These are phyloP conservation scores for Lenwebbia sp. DNA, from an alignment of 345 rosid species.

Conservation along the genomic window DNA sequence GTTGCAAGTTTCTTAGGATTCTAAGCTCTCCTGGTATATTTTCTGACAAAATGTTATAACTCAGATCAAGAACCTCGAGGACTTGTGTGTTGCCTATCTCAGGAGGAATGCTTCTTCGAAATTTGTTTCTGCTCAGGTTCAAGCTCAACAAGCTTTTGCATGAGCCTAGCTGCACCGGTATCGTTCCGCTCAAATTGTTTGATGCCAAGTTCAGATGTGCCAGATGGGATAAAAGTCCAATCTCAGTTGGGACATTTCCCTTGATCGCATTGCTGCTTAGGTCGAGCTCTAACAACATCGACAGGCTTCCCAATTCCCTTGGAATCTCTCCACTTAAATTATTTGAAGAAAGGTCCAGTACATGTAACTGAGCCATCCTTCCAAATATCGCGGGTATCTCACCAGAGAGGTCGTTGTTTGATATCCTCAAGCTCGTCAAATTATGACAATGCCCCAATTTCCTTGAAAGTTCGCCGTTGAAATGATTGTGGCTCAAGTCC, in stretches of 20 bases:
- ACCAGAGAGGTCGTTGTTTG: background rate
- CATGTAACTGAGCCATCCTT: background rate
- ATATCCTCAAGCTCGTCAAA: background rate
- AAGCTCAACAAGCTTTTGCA: background rate
- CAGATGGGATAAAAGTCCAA: background rate
- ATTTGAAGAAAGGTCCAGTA: background rate
- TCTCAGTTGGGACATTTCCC: background rate
- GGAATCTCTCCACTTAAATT: background rate
- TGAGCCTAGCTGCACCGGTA: background rate
- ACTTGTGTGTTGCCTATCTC: background rate
- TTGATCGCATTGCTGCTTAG: background rate
- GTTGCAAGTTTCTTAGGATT: background rate
- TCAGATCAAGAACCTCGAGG: background rate
- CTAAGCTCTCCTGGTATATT: background rate
- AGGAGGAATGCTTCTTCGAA: background rate
- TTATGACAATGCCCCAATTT: background rate
- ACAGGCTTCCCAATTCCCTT: background rate
- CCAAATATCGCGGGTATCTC: background rate
- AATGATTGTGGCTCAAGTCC: background rate
- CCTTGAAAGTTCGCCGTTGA: background rate
- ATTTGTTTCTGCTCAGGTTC: background rate
- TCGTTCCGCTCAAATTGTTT: background rate
- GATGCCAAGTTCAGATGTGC: background rate
- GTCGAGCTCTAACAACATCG: background rate
- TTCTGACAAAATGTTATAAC: background rate